Evolutionary conservation across 2,329 filamentous ascomycete genomes (phyloP), one percentile per base, ranked within the genome.

Genomic region (Myriosclerotinia curreyana): DNA sequence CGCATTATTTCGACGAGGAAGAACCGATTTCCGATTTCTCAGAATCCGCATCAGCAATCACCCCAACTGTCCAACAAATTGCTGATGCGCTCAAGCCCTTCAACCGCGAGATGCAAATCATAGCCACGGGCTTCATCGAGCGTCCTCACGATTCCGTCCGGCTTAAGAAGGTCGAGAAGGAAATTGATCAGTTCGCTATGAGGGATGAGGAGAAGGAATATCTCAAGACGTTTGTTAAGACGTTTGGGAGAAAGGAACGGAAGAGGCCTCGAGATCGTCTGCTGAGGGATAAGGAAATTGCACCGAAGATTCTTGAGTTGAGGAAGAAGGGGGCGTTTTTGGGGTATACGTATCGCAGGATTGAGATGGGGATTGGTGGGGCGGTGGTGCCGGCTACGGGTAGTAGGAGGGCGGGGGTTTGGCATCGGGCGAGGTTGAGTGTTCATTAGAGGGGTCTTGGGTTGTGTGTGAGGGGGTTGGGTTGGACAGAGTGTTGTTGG

Each of bases 1-100:
- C 92, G 0, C 91, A 89, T 71, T 98, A 96, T 74, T 98, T 98
- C 73, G 91, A 96, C 65, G 88, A 92, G 65, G 90, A 92, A 68
- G 86, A 90, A 49, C 81, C 88, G 36, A 85, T 94, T 60, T 86
- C 83, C 42, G 86, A 89, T 70, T 80, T 82, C 80, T 80, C 83
- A 2, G 80, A 81, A 36, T 83, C 82, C 7, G 51, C 68, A 5
- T 50, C 60, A 6, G 56, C 28, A 9, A 54, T 65, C 14, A 48
- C 67, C 25, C 66, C 67, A 22, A 69, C 70, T 11, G 34, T 65
- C 17, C 65, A 70, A 48, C 73, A 75, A 44, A 71, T 75, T 58
- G 49, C 69, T 7, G 66, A 72, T 40, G 73, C 72, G 5, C 66
- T 76, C n/a, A 70, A 66, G 46, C 68, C 70, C 11, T 76, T 76